phyloP scores from a whole-genome alignment of 805 yeast species.

The Sporopachydermia quercuum region DNA sequence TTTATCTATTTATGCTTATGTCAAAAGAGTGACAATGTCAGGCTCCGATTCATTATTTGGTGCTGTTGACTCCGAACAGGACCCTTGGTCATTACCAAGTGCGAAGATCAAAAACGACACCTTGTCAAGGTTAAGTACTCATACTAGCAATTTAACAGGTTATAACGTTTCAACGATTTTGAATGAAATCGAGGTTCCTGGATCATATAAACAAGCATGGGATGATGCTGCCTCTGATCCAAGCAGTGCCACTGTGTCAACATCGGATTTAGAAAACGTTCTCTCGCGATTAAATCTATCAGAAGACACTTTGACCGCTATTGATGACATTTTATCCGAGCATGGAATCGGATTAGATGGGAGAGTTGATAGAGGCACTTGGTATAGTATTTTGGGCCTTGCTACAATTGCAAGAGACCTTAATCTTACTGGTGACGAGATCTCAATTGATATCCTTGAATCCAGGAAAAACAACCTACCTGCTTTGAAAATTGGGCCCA shows the following conservation, averaged over 20 bases:
- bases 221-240: slow-evolving; percentile 11
- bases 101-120: neutral
- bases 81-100: neutral
- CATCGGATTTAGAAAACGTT: slow-evolving; percentile 3
- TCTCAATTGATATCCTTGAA: slow-evolving; percentile 8
- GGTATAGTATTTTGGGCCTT: slow-evolving; percentile 19
- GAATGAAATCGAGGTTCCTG: slow-evolving; percentile 6
- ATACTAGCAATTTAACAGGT: neutral
- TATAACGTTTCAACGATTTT: neutral
- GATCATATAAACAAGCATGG: slow-evolving; percentile 4
- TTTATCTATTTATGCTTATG: too few relatives aligned
- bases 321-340: neutral
- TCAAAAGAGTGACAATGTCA: neutral
- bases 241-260: slow-evolving; percentile 10
- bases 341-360: neutral
- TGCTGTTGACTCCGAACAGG: neutral
- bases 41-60: neutral
- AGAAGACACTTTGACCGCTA: slow-evolving; percentile 5
- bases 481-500: neutral
- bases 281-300: slow-evolving; percentile 4
- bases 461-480: slow-evolving; percentile 5
- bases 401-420: slow-evolving; percentile 19
- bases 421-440: slow-evolving; percentile 15
- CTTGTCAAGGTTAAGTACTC: too few relatives aligned
- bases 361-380: slow-evolving; percentile 13